Percentiles rank a stretch among this genome's conserved stretches.
Evolutionary conservation across 2,329 filamentous ascomycete species (phyloP).

Genomic region (Plectosphaerella sp.): DNA sequence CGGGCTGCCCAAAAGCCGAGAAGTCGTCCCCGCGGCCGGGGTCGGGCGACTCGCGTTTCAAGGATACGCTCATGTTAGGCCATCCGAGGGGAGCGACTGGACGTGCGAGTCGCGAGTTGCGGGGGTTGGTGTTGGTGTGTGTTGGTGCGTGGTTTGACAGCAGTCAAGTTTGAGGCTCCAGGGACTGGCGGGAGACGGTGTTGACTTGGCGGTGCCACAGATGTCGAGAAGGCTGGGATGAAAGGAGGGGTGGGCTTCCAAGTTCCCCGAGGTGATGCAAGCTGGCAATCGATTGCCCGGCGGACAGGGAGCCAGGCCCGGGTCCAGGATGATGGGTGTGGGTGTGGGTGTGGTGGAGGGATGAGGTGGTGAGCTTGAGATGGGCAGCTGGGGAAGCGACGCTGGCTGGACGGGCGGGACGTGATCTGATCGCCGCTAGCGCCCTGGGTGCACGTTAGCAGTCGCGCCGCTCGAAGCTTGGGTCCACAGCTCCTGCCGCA

Average conservation of each 20-base stretch:
- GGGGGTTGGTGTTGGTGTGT: no score
- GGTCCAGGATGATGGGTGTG: no score
- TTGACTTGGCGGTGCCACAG: no score
- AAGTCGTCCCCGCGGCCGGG: not conserved
- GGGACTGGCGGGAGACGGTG: no score
- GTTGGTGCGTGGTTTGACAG: no score
- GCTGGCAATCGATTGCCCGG: not conserved
- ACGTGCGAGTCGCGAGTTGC: no score
- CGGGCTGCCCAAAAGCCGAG: not conserved
- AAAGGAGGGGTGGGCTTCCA: not conserved
- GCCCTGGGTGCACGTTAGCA: not conserved
- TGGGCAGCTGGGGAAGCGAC: not conserved
- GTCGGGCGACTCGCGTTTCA: slow-evolving; percentile 1
- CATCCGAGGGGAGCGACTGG: not conserved
- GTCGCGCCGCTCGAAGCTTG: not conserved
- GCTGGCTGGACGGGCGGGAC: not conserved
- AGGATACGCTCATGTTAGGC: not conserved
- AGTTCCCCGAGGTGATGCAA: not conserved
- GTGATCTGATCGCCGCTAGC: not conserved
- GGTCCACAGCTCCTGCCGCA: not conserved
- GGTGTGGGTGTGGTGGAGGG: not conserved
- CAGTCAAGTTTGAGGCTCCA: no score
- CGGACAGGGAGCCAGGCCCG: not conserved
- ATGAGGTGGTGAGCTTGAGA: not conserved
- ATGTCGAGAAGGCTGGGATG: not conserved